Conservation (phyloP, 192 early-diverging fungal genomes). For the Coemansia sp. region DNA sequence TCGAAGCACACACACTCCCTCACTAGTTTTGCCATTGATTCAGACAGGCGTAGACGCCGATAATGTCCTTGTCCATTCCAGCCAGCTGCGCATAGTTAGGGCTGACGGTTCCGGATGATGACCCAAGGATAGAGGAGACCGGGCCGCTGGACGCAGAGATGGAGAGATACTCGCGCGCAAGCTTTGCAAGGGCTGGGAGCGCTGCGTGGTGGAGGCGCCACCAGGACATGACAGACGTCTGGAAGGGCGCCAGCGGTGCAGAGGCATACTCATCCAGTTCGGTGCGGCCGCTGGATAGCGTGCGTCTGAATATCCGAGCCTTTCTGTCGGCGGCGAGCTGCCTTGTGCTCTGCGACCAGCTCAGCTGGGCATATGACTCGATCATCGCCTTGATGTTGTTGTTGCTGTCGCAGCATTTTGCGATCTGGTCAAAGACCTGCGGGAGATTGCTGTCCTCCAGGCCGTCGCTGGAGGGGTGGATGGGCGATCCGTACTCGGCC, state of each 20-base stretch:
- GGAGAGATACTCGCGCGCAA: constrained; percentile 44
- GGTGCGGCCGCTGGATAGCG: constrained; percentile 31
- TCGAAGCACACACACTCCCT: background rate
- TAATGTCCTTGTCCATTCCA: constrained; percentile 33
- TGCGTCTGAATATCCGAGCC: constrained; percentile 39
- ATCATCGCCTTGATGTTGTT: constrained; percentile 31
- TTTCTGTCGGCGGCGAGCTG: constrained; percentile 36
- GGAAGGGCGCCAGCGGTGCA: constrained; percentile 39
- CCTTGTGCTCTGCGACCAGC: constrained; percentile 15
- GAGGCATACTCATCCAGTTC: constrained; percentile 44
- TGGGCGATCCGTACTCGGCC: constrained; percentile 25
- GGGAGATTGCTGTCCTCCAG: constrained; percentile 5
- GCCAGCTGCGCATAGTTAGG: constrained; percentile 40
- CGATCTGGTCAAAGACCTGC: constrained; percentile 16
- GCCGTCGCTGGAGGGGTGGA: background rate
- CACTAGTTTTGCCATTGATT: constrained; percentile 36
- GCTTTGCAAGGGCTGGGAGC: constrained; percentile 31
- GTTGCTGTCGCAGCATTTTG: constrained; percentile 7
- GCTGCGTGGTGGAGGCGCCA: constrained; percentile 38
- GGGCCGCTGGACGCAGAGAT: constrained; percentile 35
- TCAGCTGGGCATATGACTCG: constrained; percentile 33
- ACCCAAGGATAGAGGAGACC: constrained; percentile 14
- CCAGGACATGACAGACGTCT: constrained; percentile 27
- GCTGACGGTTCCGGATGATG: background rate
- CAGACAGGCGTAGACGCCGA: constrained; percentile 32